phyloP scores from a whole-genome alignment of 2,329 filamentous ascomycete species.

The Fusarium sp. region DNA sequence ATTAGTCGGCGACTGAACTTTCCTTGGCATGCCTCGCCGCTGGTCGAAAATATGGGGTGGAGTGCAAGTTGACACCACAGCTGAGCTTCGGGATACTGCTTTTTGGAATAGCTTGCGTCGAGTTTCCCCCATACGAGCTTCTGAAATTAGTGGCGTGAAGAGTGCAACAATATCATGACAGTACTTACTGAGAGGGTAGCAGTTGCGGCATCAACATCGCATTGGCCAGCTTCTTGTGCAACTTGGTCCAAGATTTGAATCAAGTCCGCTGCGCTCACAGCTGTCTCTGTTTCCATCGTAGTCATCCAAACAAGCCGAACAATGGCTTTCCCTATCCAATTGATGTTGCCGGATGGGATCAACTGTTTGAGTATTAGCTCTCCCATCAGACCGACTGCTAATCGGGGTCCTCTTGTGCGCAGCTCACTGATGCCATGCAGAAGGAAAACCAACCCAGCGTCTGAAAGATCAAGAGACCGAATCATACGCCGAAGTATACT shows the following conservation, averaged over 20 bases:
- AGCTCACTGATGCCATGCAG: constrained; percentile 77
- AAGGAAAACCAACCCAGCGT: constrained; percentile 73
- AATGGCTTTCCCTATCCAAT: constrained; percentile 77
- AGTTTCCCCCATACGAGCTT: constrained; percentile 86
- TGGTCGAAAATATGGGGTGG: constrained; percentile 74
- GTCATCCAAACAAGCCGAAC: constrained; percentile 77
- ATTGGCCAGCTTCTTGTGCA: constrained; percentile 55
- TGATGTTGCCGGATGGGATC: constrained; percentile 59
- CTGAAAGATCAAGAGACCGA: constrained; percentile 68
- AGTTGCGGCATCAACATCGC: constrained; percentile 70
- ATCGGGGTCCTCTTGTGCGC: constrained; percentile 63
- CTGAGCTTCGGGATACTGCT: constrained; percentile 67
- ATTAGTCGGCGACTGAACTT: constrained; percentile 81
- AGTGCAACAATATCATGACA: background rate
- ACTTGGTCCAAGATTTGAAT: constrained; percentile 53
- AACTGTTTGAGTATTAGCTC: constrained; percentile 72
- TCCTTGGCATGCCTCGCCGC: constrained; percentile 73
- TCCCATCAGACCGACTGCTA: constrained; percentile 68
- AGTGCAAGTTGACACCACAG: constrained; percentile 79
- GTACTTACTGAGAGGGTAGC: constrained; percentile 73
- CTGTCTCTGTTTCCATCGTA: constrained; percentile 59
- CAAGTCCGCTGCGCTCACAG: constrained; percentile 41
- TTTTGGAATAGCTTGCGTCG: constrained; percentile 68
- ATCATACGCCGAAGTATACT: constrained; percentile 73
- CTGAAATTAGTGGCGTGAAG: constrained; percentile 22